phyloP scores from a whole-genome alignment of 2,329 filamentous ascomycete species.

The Phyllosticta citribraziliensis region DNA sequence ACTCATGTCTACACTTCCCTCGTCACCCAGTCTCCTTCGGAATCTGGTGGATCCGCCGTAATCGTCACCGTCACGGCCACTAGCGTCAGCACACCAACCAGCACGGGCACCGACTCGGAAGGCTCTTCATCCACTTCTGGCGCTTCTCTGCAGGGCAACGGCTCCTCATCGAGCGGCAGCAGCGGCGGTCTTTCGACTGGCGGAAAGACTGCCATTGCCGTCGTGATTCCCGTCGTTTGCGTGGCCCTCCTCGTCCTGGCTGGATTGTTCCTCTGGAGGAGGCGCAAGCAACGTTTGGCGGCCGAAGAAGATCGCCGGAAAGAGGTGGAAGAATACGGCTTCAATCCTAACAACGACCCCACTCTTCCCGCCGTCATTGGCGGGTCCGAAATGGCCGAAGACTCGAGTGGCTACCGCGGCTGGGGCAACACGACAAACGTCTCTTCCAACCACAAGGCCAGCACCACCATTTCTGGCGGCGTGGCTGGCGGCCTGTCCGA shows the following conservation, averaged over 20 bases:
- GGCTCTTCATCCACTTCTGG: not conserved
- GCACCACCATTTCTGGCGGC: slow-evolving; percentile 79
- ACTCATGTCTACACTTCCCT: slow-evolving; percentile 9
- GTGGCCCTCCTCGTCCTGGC: slow-evolving; percentile 71
- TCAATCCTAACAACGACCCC: slow-evolving; percentile 94
- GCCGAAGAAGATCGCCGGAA: slow-evolving; percentile 84
- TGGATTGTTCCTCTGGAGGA: slow-evolving; percentile 78
- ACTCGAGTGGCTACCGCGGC: slow-evolving; percentile 73
- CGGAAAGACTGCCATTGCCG: slow-evolving; percentile 80
- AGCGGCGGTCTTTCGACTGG: slow-evolving; percentile 44
- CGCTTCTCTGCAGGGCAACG: not conserved
- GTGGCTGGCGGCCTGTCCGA: slow-evolving; percentile 55
- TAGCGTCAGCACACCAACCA: not conserved
- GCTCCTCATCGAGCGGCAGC: not conserved
- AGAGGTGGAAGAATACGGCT: slow-evolving; percentile 94
- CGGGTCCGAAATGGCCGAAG: slow-evolving; percentile 65
- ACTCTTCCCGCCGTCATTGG: slow-evolving; percentile 54
- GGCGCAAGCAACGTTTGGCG: slow-evolving; percentile 73
- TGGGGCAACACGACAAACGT: slow-evolving; percentile 74
- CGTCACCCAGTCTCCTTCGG: slow-evolving; percentile 3
- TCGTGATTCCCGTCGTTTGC: slow-evolving; percentile 84
- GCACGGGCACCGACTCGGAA: slow-evolving; percentile 4
- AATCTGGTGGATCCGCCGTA: not conserved
- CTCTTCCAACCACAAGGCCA: slow-evolving; percentile 63
- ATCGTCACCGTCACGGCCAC: slow-evolving; percentile 8